Conservation (phyloP, 2,329 filamentous ascomycete genomes). For the Alternaria gansuensis region DNA sequence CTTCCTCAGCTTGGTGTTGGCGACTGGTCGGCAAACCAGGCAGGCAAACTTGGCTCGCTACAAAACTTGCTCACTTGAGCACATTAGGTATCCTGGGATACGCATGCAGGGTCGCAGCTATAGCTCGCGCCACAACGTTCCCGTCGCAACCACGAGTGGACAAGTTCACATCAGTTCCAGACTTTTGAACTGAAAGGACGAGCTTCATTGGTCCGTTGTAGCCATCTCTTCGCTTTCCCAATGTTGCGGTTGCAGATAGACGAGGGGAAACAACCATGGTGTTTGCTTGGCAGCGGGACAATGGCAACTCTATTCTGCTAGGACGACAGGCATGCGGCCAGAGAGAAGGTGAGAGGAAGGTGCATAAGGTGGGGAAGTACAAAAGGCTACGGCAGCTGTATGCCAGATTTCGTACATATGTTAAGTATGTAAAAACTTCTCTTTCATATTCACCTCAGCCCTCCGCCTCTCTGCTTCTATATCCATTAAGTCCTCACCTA, state of each 20-base stretch:
- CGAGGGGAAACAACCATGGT: slow-evolving; percentile 9
- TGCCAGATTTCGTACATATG: neutral
- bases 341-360: neutral
- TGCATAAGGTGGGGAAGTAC: slow-evolving; percentile 12
- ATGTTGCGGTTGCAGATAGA: slow-evolving; percentile 8
- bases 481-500: too few relatives aligned
- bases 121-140: slow-evolving; percentile 40
- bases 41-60: slow-evolving; percentile 23
- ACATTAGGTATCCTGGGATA: slow-evolving; percentile 32
- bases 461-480: neutral
- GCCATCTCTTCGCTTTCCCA: slow-evolving; percentile 10
- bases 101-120: slow-evolving; percentile 31
- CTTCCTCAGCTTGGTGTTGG: neutral
- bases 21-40: neutral
- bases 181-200: neutral
- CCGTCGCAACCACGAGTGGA: neutral
- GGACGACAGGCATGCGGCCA: neutral
- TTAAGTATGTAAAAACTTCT: neutral
- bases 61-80: slow-evolving; percentile 42
- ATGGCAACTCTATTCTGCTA: neutral
- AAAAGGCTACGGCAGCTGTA: slow-evolving; percentile 15
- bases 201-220: slow-evolving; percentile 3
- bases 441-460: neutral
- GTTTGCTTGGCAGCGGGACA: slow-evolving; percentile 14
- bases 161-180: neutral